Evolutionary conservation across 768 basidiomycete species (phyloP).

Genomic region (Phlegmacium glaucopus): DNA sequence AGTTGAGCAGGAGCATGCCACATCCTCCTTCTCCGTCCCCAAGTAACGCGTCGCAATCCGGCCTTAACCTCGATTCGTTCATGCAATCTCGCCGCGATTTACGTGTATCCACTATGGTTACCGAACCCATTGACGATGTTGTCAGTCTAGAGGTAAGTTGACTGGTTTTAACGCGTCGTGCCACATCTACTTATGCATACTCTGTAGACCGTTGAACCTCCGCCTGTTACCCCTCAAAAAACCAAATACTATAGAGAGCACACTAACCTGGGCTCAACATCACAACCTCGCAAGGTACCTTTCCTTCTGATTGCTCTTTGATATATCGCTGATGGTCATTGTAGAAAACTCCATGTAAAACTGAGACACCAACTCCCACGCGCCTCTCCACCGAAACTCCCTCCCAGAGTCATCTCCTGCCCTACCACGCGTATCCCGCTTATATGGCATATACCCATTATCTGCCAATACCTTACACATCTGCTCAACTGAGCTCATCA

Average conservation of each 20-base stretch:
- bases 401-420: constrained; percentile 23
- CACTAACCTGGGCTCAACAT: constrained; percentile 30
- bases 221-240: constrained; percentile 56
- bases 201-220: constrained; percentile 19
- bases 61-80: constrained; percentile 44
- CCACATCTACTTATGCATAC: constrained; percentile 7
- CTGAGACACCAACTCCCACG: constrained; percentile 46
- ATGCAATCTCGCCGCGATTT: constrained; percentile 56
- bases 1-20: constrained; percentile 26
- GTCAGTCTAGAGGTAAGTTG: constrained; percentile 37
- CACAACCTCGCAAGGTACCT: constrained; percentile 27
- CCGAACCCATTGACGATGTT: constrained; percentile 25
- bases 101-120: constrained; percentile 31
- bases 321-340: constrained; percentile 13
- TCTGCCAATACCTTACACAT: constrained; percentile 30
- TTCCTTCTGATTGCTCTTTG: constrained; percentile 12
- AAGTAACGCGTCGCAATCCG: constrained; percentile 42
- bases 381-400: constrained; percentile 27
- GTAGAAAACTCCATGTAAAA: constrained; percentile 30
- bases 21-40: constrained; percentile 51
- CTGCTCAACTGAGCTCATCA: constrained; percentile 25
- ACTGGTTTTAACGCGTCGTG: constrained; percentile 29
- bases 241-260: constrained; percentile 61
- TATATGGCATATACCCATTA: constrained; percentile 37
- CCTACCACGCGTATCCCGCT: constrained; percentile 38